phyloP scores from a whole-genome alignment of 805 yeast genomes.

The Gaillardinia entomophila region DNA sequence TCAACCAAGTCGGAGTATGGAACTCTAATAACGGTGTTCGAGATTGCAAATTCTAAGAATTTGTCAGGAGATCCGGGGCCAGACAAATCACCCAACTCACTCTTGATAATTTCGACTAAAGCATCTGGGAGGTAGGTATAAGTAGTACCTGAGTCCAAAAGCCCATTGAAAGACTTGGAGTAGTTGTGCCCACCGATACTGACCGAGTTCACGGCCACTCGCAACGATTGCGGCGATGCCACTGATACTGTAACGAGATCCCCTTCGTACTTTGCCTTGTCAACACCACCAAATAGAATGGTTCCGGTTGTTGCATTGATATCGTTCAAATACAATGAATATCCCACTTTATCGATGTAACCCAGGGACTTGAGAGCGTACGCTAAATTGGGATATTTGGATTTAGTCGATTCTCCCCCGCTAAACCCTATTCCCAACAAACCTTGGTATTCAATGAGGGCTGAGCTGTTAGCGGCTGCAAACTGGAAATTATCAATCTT shows the following conservation, averaged over 20 bases:
- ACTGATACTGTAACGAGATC: neutral
- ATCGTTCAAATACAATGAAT: neutral
- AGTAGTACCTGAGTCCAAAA: conserved; percentile 7
- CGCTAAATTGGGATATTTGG: neutral
- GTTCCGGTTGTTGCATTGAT: conserved; percentile 2
- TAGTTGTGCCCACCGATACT: neutral
- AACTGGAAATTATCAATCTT: neutral
- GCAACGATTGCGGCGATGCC: conserved; percentile 1
- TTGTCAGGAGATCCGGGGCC: conserved; percentile 3
- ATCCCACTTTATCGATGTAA: neutral
- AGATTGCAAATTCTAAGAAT: conserved; percentile 2
- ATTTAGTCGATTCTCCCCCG: neutral
- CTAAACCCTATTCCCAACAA: neutral
- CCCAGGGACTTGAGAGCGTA: neutral
- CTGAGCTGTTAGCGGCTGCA: neutral
- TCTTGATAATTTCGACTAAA: conserved; percentile 1
- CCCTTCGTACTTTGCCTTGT: conserved; percentile 8
- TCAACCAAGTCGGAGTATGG: conserved; percentile 3
- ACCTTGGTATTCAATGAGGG: neutral
- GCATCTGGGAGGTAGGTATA: conserved; percentile 2
- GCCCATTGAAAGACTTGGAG: neutral
- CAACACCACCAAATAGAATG: conserved; percentile 8
- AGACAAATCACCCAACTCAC: conserved; percentile 1
- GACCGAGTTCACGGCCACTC: conserved; percentile 1
- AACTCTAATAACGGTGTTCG: conserved; percentile 2